phyloP scores from a whole-genome alignment of 352 stramenopile species.

The Phytophthora hibernalis region DNA sequence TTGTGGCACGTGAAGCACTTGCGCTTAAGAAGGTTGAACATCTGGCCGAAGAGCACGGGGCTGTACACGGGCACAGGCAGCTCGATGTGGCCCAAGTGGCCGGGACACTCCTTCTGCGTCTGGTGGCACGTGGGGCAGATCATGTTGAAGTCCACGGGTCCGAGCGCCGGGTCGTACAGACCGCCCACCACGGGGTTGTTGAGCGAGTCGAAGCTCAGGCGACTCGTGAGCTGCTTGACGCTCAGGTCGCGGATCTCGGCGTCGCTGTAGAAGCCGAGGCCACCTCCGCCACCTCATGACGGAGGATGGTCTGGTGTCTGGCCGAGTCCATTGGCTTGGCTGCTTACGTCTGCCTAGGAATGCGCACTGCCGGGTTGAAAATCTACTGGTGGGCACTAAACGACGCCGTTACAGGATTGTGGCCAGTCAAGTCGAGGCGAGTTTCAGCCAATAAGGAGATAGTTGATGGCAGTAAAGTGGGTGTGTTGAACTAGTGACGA shows the following conservation, averaged over 20 bases:
- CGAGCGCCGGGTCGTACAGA: constrained; percentile 97
- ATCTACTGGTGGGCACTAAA: constrained; percentile 45
- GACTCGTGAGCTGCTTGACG: constrained; percentile 97
- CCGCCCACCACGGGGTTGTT: constrained; percentile 95
- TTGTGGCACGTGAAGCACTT: constrained; percentile 99
- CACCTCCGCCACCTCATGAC: constrained; percentile 92
- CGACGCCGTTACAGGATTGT: constrained; percentile 31
- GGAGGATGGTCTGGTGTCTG: constrained; percentile 91
- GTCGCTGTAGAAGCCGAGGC: constrained; percentile 97
- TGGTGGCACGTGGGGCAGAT: constrained; percentile 97
- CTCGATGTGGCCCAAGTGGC: constrained; percentile 99
- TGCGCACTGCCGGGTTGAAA: constrained; percentile 32
- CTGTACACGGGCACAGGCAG: constrained; percentile 98
- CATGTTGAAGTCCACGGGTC: constrained; percentile 91
- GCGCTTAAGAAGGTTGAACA: constrained; percentile 96
- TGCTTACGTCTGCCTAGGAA: constrained; percentile 18
- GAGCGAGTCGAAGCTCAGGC: constrained; percentile 95
- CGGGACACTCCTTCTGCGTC: constrained; percentile 95
- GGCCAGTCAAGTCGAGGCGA: constrained; percentile 38
- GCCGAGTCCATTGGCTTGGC: constrained; percentile 77
- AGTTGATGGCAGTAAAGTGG: background rate
- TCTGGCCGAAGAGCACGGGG: constrained; percentile 95
- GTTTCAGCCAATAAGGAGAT: constrained; percentile 45
- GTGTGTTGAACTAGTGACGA: constrained; percentile 12
- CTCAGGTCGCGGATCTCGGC: constrained; percentile 96